A percentile compares a stretch with the other conserved stretches of the same genome.
Conservation (phyloP, 345 rosid species). For the Ceriops tagal region DNA sequence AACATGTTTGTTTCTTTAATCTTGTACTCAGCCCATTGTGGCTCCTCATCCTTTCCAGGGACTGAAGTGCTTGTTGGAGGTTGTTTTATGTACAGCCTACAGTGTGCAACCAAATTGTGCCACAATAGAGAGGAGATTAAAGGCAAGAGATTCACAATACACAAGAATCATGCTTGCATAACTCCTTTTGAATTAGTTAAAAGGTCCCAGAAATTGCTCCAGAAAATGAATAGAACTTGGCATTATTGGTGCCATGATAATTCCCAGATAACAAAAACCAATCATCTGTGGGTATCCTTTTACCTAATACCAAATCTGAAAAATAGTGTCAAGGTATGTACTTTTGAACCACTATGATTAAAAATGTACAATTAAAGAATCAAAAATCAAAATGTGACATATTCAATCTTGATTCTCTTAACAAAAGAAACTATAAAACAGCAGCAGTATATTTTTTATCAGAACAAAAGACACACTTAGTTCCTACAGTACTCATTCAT, state of each 20-base stretch:
- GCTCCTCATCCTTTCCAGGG: constrained; percentile 53
- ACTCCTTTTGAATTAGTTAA: neutral
- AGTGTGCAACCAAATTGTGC: constrained; percentile 9
- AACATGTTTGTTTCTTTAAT: constrained; percentile 93
- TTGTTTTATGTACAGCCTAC: constrained; percentile 82
- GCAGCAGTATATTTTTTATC: too few relatives aligned
- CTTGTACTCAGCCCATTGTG: constrained; percentile 88
- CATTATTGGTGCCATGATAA: neutral
- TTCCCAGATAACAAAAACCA: neutral
- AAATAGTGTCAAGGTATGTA: too few relatives aligned
- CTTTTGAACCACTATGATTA: too few relatives aligned
- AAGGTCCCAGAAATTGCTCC: neutral
- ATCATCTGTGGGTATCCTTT: neutral
- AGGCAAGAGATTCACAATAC: neutral
- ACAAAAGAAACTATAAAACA: too few relatives aligned
- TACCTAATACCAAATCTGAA: too few relatives aligned
- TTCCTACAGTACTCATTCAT: too few relatives aligned
- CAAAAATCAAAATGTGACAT: neutral
- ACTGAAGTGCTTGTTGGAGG: constrained; percentile 50
- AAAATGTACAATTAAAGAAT: too few relatives aligned
- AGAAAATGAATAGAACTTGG: neutral
- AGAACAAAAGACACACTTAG: too few relatives aligned
- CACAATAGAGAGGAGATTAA: neutral
- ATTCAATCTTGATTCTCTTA: too few relatives aligned
- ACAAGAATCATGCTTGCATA: too few relatives aligned